These are phyloP conservation scores for Jaltomata sinuosa DNA, from an alignment of 257 asterid genomes.

Conservation along the genomic window DNA sequence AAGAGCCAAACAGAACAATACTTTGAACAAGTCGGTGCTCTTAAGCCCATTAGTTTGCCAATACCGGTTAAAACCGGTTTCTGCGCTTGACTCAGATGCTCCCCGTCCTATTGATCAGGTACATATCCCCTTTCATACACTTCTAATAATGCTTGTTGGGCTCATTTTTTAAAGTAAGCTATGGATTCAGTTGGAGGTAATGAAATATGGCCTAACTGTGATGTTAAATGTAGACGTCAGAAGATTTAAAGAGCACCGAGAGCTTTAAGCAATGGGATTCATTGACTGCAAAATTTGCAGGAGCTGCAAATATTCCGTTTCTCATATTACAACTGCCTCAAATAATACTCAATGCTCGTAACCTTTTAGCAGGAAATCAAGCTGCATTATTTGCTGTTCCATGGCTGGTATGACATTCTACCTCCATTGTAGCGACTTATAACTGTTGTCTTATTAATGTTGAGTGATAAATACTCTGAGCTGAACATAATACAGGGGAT, in stretches of 20 bases:
- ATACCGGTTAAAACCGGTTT: constrained; percentile 27
- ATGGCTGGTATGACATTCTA: constrained; percentile 66
- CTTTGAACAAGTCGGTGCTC: constrained; percentile 20
- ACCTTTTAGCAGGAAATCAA: constrained; percentile 69
- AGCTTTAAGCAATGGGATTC: constrained; percentile 81
- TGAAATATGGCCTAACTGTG: neutral
- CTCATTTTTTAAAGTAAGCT: neutral
- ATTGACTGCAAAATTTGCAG: constrained; percentile 81
- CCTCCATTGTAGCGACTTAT: neutral
- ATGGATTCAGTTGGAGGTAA: neutral
- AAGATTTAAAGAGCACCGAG: constrained; percentile 21
- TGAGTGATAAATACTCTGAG: neutral
- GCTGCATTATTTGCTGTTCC: constrained; percentile 88
- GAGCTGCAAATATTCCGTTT: constrained; percentile 88
- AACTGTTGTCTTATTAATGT: constrained; percentile 4
- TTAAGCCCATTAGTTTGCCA: constrained; percentile 14
- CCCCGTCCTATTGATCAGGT: constrained; percentile 47
- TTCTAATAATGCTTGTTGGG: neutral
- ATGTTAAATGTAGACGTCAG: constrained; percentile 37
- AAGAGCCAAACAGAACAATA: constrained; percentile 11
- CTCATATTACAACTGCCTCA: constrained; percentile 90
- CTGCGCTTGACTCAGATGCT: constrained; percentile 38
- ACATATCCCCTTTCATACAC: neutral
- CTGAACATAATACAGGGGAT: constrained; percentile 55
- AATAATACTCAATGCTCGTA: constrained; percentile 83